Evolutionary conservation across 345 rosid species (phyloP).

Genomic region (Excoecaria agallocha): DNA sequence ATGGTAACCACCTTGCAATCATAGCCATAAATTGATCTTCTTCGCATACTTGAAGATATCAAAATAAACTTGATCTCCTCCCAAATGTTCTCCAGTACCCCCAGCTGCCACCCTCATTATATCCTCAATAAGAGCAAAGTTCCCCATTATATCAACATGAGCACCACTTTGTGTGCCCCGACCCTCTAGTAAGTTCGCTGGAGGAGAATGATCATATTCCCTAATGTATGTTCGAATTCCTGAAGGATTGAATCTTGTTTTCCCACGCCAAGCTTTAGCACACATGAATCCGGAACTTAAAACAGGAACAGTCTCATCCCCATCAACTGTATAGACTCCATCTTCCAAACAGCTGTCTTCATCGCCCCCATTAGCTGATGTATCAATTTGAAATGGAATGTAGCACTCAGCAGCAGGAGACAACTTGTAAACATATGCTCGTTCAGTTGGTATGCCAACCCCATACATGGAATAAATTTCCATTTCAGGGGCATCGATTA

Average conservation of each 20-base stretch:
- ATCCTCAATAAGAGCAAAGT: slow-evolving; percentile 88
- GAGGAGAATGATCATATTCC: slow-evolving; percentile 85
- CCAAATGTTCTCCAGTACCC: slow-evolving; percentile 71
- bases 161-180: slow-evolving; percentile 89
- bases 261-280: slow-evolving; percentile 95
- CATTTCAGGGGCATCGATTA: slow-evolving; percentile 91
- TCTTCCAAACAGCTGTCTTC: slow-evolving; percentile 70
- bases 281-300: slow-evolving; percentile 91
- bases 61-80: slow-evolving; percentile 81
- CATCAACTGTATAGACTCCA: slow-evolving; percentile 81
- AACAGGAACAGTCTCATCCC: slow-evolving; percentile 92
- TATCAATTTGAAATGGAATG: slow-evolving; percentile 85
- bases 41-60: slow-evolving; percentile 83
- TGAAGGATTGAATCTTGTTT: slow-evolving; percentile 86
- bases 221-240: slow-evolving; percentile 68
- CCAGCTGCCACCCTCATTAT: slow-evolving; percentile 83
- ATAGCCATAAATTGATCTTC: slow-evolving; percentile 63
- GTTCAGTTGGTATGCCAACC: slow-evolving; percentile 91
- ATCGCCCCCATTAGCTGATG: slow-evolving; percentile 57
- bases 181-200: slow-evolving; percentile 81
- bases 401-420: slow-evolving; percentile 67
- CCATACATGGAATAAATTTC: slow-evolving; percentile 89
- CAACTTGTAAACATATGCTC: slow-evolving; percentile 76
- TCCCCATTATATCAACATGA: slow-evolving; percentile 97
- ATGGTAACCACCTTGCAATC: slow-evolving; percentile 4